phyloP scores from a whole-genome alignment of 768 basidiomycete species.

The Rhodotorula kratochvilovae region DNA sequence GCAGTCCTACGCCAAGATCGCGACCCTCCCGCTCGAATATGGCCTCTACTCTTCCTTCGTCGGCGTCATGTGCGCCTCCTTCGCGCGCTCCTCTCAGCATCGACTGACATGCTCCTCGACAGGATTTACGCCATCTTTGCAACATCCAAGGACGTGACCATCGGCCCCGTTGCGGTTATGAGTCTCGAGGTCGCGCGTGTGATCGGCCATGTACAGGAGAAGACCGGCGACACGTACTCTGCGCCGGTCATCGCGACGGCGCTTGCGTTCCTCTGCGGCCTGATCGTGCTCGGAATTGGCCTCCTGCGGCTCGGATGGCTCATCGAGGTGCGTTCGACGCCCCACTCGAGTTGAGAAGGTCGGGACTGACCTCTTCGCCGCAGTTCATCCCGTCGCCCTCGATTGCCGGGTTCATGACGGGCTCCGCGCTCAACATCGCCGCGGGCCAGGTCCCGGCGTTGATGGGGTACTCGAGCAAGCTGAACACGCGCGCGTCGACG shows the following conservation, averaged over 20 bases:
- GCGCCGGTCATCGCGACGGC: slow-evolving; percentile 64
- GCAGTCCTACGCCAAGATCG: slow-evolving; percentile 52
- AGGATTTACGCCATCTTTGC: slow-evolving; percentile 85
- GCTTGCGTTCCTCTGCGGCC: slow-evolving; percentile 79
- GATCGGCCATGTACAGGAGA: slow-evolving; percentile 32
- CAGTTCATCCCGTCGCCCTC: slow-evolving; percentile 72
- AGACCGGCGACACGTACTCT: slow-evolving; percentile 9
- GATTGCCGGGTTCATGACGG: slow-evolving; percentile 72
- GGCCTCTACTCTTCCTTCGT: slow-evolving; percentile 95
- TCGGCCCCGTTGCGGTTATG: slow-evolving; percentile 93
- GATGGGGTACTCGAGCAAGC: slow-evolving; percentile 57
- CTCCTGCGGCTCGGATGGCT: slow-evolving; percentile 89
- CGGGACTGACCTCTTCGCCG: slow-evolving; percentile 52
- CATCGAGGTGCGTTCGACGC: slow-evolving; percentile 91
- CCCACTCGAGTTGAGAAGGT: not conserved
- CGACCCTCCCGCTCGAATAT: slow-evolving; percentile 76
- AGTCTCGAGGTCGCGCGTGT: slow-evolving; percentile 62
- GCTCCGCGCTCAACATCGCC: slow-evolving; percentile 77
- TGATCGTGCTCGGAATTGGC: slow-evolving; percentile 85
- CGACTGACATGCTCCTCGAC: slow-evolving; percentile 48
- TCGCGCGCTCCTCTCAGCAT: not conserved
- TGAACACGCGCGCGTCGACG: slow-evolving; percentile 68
- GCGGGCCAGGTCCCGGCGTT: slow-evolving; percentile 81
- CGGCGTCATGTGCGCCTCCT: slow-evolving; percentile 52
- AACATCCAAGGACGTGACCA: slow-evolving; percentile 91